Base-by-base conservation (phyloP, 768 basidiomycete species). In the Myochromella boudieri region DNA sequence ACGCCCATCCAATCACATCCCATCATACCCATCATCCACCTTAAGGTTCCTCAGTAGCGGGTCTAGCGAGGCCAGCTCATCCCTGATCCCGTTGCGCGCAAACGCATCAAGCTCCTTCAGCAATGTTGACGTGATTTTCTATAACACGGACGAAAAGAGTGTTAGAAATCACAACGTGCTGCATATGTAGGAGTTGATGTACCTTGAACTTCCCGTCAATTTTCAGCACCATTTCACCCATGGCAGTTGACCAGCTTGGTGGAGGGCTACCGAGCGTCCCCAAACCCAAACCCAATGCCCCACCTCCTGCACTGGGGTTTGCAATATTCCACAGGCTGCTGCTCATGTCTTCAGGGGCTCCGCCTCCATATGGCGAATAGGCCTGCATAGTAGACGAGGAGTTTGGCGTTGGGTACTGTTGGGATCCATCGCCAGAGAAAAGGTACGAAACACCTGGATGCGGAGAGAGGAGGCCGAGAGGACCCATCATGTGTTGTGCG, bases 161-260 rank as follows among this genome's bases (percentile, higher is more conserved):
- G 11, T 37, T 10, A 48, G 37, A 6, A 42, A 38, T 20, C 15
- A 3, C 14, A 26, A 17, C n/a, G n/a, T 37, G 1, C 27, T 20
- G 14, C 40, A 42, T 29, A 14, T 29, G 28, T 14, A 8, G 14
- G 28, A 29, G 28, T 29, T 29, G 28, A 8, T 29, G 17, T 37
- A 90, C 91, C 75, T 92, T 95, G 57, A 95, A 77, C 65, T 88
- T 89, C 25, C 75, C 72, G 61, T 95, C 93, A 33, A 91, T 81
- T 66, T 92, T 93, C 32, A 84, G 55, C 8, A 94, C 76, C 62
- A 81, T 78, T 42, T 95, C 92, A 5, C 80, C 83, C n/a, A 83
- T 61, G 7, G 70, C 64, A 7, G 78, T 67, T 11, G 76, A 82
- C 85, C 84, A 88, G 43, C 68, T 60, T 3, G 75, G 67, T 12